phyloP scores from a whole-genome alignment of 148 eudicot genomes.

The Dianthus caryophyllus region DNA sequence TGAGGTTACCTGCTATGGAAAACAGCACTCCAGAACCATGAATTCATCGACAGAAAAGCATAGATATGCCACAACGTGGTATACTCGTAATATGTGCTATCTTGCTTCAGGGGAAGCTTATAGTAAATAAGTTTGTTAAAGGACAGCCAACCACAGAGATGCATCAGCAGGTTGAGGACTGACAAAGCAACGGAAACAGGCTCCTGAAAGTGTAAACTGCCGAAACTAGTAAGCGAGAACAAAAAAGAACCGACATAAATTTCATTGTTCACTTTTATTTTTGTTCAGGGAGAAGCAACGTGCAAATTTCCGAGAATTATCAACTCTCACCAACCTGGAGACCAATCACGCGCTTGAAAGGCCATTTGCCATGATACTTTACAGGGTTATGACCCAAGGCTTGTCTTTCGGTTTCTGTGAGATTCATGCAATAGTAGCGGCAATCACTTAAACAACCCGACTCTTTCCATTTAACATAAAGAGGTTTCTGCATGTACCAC shows the following conservation, averaged over 20 bases:
- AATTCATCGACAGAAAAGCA: slow-evolving; percentile 57
- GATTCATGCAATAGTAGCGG: slow-evolving; percentile 74
- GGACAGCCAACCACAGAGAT: slow-evolving; percentile 79
- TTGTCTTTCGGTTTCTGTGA: slow-evolving; percentile 60
- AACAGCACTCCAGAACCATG: slow-evolving; percentile 92
- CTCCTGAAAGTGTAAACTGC: slow-evolving; percentile 53
- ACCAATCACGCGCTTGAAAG: slow-evolving; percentile 63
- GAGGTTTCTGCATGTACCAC: slow-evolving; percentile 60
- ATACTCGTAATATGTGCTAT: slow-evolving; percentile 57
- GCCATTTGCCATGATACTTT: slow-evolving; percentile 96
- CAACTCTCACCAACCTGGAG: slow-evolving; percentile 56
- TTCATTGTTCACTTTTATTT: background rate
- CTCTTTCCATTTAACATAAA: slow-evolving; percentile 58
- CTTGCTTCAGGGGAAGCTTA: slow-evolving; percentile 59
- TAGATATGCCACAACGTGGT: slow-evolving; percentile 64
- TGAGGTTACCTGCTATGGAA: slow-evolving; percentile 73
- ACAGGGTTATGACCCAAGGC: slow-evolving; percentile 54
- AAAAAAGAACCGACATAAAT: slow-evolving; percentile 3
- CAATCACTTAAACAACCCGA: slow-evolving; percentile 74
- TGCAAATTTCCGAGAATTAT: background rate
- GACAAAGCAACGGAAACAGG: slow-evolving; percentile 80
- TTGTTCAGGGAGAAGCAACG: background rate
- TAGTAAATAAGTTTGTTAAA: slow-evolving; percentile 47
- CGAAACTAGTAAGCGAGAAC: slow-evolving; percentile 19
- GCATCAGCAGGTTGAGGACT: slow-evolving; percentile 73